Percentiles rank a stretch among this genome's conserved stretches.
Conservation (phyloP, 441 rosid species). For the Populus hybrid region DNA sequence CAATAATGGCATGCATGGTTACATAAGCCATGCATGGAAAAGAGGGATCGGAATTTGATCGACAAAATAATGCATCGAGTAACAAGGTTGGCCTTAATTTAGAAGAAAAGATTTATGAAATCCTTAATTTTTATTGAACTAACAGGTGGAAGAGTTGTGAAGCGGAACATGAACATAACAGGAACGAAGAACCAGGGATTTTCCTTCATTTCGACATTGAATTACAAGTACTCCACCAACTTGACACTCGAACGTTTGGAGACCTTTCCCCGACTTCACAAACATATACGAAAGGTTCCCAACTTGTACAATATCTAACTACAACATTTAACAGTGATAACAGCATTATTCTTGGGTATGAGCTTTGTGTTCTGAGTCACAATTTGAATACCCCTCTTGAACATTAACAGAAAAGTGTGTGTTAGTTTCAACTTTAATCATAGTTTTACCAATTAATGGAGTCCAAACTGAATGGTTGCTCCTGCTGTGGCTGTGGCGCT, state of each 20-base stretch:
- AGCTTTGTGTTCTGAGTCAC: neutral
- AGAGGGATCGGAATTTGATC: neutral
- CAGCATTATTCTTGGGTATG: neutral
- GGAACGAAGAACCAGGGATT: neutral
- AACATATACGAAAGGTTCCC: neutral
- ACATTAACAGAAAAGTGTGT: neutral
- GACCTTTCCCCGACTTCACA: neutral
- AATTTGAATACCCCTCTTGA: neutral
- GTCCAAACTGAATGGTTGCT: slow-evolving; percentile 75
- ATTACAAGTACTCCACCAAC: neutral
- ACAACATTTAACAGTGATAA: neutral
- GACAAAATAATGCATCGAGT: neutral
- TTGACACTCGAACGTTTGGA: neutral
- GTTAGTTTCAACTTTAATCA: slow-evolving; percentile 6
- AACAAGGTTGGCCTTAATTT: neutral
- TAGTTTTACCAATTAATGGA: slow-evolving; percentile 51
- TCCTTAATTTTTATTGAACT: neutral
- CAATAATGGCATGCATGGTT: neutral
- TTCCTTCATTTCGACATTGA: neutral
- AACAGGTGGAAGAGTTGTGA: neutral
- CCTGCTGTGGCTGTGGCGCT: slow-evolving; percentile 46
- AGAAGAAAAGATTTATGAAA: neutral
- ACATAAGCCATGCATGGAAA: neutral
- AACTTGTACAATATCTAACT: neutral
- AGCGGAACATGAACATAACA: neutral